phyloP scores from a whole-genome alignment of 768 basidiomycete genomes.

The Russula emetica region DNA sequence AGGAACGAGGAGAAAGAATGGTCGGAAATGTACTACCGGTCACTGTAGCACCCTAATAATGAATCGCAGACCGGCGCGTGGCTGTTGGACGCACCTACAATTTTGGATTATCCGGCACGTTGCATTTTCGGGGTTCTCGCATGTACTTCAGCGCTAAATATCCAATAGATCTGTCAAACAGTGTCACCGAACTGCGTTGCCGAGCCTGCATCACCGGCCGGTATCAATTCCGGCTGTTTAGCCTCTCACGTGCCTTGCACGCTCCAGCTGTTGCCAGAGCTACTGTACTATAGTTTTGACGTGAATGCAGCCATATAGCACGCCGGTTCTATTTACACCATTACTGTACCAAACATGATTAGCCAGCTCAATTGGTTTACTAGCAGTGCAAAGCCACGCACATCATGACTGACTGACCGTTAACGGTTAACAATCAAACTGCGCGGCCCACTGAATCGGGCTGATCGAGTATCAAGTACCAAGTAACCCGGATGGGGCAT shows the following conservation, averaged over 20 bases:
- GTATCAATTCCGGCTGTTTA: neutral
- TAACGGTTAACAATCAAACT: neutral
- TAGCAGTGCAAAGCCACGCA: neutral
- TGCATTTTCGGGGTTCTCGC: neutral
- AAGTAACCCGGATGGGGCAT: neutral
- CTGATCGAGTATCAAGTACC: neutral
- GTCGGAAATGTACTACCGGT: neutral
- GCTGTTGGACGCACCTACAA: neutral
- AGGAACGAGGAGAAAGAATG: constrained; percentile 1
- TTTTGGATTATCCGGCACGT: neutral
- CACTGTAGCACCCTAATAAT: neutral
- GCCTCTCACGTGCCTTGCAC: neutral
- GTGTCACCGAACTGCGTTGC: neutral
- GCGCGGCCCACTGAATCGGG: neutral
- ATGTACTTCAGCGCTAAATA: neutral
- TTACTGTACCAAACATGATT: neutral
- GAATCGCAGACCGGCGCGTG: neutral
- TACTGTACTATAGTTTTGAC: too few species aligned
- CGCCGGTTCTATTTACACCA: neutral
- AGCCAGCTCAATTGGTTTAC: neutral
- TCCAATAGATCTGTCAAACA: neutral
- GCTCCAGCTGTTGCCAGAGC: too few species aligned
- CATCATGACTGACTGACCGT: too few species aligned
- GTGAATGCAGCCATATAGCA: too few species aligned
- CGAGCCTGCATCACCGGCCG: neutral